Base-by-base conservation (phyloP, 352 stramenopile species). In the Blastocystis sp. region DNA sequence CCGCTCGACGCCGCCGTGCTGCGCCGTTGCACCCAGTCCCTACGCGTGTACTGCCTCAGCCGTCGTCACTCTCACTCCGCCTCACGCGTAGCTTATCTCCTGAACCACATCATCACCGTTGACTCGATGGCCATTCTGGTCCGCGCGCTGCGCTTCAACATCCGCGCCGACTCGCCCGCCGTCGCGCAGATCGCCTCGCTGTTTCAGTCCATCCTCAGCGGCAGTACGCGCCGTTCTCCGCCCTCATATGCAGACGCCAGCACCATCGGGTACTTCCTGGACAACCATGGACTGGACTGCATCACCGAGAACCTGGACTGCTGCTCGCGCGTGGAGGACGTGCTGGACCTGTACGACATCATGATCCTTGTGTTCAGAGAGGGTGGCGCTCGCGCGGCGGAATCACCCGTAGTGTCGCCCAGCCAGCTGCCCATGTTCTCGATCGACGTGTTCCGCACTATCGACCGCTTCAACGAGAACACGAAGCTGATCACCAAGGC, bases 281-380 rank as follows among this genome's bases (percentile, higher is more conserved):
- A 84, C 28, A 70, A 67, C 28, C 74, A 84, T n/a, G 74, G 52
- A 34, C 38, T 84, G 17, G 48, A 69, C 45, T n/a, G 53, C 3
- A 56, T 84, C 34, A 45, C 7, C 11, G 59, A 66, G 5, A 11
- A 53, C 53, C 40, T 69, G 17, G 74, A 69, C 19, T 23, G 23
- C 2, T 43, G 65, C 4, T 48, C 48, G 7, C 45, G 74, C 19
- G 28, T 84, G 19, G 74, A 84, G 23, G 48, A 41, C 14, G 74
- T 84, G 34, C 56, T 69, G 5, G 34, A 9, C 34, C 48, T 62
- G 1, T 84, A 67, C 40, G 60, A 84, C 40, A 21, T 66, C 3
- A 84, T 84, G 45, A 84, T 84, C 23, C 48, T 84, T 28, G 40
- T 84, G 1, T 64, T 84, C n/a, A 67, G 48, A 2, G 56, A 84